Conservation (phyloP, 768 basidiomycete species). For the Cystofilobasidium ferigula region DNA sequence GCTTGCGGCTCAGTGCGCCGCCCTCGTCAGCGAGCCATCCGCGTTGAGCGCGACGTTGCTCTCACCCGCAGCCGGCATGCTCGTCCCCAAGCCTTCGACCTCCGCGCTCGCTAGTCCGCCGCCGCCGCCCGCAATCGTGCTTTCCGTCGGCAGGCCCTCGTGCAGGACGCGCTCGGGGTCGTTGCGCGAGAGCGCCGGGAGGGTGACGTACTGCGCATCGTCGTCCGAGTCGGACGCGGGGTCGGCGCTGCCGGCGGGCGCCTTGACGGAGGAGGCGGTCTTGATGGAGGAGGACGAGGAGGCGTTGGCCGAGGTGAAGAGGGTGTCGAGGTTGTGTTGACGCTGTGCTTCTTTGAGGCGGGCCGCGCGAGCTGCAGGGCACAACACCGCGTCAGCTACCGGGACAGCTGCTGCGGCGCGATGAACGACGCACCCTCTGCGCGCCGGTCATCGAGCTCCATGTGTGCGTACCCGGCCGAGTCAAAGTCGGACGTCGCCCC, state of each 20-base stretch:
- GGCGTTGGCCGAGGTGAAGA: neutral
- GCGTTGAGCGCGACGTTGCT: neutral
- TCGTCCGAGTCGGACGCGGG: neutral
- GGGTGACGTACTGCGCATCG: slow-evolving; percentile 3
- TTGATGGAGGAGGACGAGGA: neutral
- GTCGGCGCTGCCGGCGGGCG: neutral
- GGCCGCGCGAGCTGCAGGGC: neutral
- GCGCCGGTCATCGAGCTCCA: neutral
- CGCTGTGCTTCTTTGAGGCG: neutral
- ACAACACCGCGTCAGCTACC: neutral
- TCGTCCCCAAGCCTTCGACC: neutral
- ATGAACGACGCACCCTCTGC: neutral
- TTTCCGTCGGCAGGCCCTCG: neutral
- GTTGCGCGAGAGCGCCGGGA: slow-evolving; percentile 1
- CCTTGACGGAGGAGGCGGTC: neutral
- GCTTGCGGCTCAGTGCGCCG: too few species aligned
- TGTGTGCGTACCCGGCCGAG: neutral
- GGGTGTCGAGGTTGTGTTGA: neutral
- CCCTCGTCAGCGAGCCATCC: too few species aligned
- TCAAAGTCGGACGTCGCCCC: neutral
- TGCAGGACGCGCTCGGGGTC: neutral
- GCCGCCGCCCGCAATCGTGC: slow-evolving; percentile 6
- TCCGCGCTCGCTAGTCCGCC: too few species aligned
- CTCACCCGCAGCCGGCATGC: neutral
- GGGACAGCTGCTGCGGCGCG: neutral